Base-by-base conservation (phyloP, 345 rosid genomes). In the Sonneratia caseolaris region DNA sequence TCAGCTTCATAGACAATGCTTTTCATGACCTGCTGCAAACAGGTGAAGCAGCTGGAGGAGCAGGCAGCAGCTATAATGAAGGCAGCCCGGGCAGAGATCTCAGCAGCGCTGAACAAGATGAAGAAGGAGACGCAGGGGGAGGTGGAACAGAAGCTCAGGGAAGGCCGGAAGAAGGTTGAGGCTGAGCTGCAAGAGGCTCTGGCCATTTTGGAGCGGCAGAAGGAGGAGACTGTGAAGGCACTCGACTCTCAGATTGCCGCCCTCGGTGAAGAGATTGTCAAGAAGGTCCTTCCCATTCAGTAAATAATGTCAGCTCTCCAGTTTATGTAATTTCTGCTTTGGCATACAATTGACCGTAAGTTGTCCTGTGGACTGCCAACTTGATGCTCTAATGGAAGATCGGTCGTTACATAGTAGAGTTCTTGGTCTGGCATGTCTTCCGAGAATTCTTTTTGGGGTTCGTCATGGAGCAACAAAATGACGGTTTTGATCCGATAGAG, bases 21-120 rank as follows among this genome's bases (percentile, higher is more conserved):
- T 47, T 47, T 47, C 51, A 47, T 13, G 51, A 10, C 15, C 1
- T 47, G 51, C 13, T 42, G 70, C 9, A 4, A 68, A 68, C 70
- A 68, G 70, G 96, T 91, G 56, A 94, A 94, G 83, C 79, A 84
- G 81, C 87, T 94, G 24, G 97, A 94, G 61, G 97, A 91, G 59
- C 89, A 94, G 76, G 96, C 90, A 0, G 88, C 84, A 13, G 89
- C 97, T 0, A 78, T 90, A 2, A 87, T 94, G 95, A 84, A 82
- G 69, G 98, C 98, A 0, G 93, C 97, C 15, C 82, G 96, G 66
- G 98, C 98, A 0, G 98, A 94, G 80, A 88, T 94, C 38, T 74
- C 98, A 5, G 96, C 97, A 10, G 95, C 95, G 1, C 84, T 91
- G 74, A 90, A 79, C 76, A 86, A 89, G 86, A 92, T 87, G 97